phyloP scores from a whole-genome alignment of 257 asterid genomes.

The Jaltomata sinuosa region DNA sequence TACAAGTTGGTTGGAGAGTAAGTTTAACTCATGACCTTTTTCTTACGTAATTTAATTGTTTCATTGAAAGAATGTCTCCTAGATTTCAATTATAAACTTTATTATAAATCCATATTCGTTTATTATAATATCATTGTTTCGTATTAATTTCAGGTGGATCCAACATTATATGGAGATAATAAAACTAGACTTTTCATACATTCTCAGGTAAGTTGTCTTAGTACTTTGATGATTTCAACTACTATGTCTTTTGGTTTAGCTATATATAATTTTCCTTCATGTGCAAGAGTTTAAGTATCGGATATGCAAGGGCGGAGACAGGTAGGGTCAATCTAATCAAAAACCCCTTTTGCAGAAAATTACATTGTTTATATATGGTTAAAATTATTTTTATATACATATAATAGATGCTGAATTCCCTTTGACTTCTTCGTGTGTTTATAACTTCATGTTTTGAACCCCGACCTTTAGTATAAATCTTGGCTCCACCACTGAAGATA shows the following conservation, averaged over 20 bases:
- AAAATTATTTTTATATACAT: no score
- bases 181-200: background rate
- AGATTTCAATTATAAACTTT: background rate
- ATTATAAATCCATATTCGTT: background rate
- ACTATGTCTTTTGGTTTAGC: background rate
- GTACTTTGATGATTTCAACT: background rate
- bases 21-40: background rate
- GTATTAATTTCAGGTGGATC: background rate
- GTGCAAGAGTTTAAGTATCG: background rate
- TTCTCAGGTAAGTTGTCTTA: background rate
- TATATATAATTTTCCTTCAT: background rate
- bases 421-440: no score
- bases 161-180: background rate
- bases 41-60: background rate
- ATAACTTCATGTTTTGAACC: background rate
- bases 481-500: background rate
- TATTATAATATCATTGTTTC: background rate
- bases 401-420: no score
- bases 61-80: background rate
- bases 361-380: no score
- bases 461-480: background rate
- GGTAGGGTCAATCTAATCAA: background rate
- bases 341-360: background rate
- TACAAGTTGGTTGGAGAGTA: background rate
- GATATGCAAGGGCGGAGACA: background rate